Conservation (phyloP, 2,329 filamentous ascomycete species). For the Exophiala viscosa region DNA sequence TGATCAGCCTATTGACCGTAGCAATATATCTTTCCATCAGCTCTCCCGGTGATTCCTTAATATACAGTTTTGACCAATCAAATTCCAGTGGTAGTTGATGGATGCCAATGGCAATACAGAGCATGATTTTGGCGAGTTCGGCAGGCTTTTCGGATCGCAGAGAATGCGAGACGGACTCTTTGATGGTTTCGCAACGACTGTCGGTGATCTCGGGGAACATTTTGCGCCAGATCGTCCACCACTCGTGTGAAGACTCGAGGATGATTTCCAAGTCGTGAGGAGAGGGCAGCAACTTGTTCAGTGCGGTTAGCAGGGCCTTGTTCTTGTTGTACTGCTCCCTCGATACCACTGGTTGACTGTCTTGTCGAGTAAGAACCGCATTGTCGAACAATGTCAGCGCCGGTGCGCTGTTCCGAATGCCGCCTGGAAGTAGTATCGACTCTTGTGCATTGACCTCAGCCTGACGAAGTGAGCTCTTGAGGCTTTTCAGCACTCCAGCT, state of each 20-base stretch:
- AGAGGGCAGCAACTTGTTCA: slow-evolving; percentile 36
- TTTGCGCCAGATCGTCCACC: slow-evolving; percentile 35
- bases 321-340: slow-evolving; percentile 30
- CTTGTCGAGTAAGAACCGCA: slow-evolving; percentile 34
- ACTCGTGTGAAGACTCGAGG: slow-evolving; percentile 31
- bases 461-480: slow-evolving; percentile 23
- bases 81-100: slow-evolving; percentile 40
- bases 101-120: slow-evolving; percentile 45
- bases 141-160: slow-evolving; percentile 36
- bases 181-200: slow-evolving; percentile 27
- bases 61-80: slow-evolving; percentile 36
- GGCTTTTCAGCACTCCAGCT: slow-evolving; percentile 29
- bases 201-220: slow-evolving; percentile 35
- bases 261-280: slow-evolving; percentile 33
- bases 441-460: slow-evolving; percentile 16
- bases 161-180: slow-evolving; percentile 38
- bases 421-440: slow-evolving; percentile 24
- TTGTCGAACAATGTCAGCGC: slow-evolving; percentile 40
- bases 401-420: slow-evolving; percentile 35
- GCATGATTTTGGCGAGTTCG: slow-evolving; percentile 40
- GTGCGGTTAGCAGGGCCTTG: slow-evolving; percentile 27
- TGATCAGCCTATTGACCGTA: slow-evolving; percentile 46
- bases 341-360: slow-evolving; percentile 30
- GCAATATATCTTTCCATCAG: slow-evolving; percentile 47
- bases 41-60: slow-evolving; percentile 40